A percentile compares a stretch with the other conserved stretches of the same genome.
Evolutionary conservation across 768 basidiomycete species (phyloP).

Genomic region (Leccinum imitatum): DNA sequence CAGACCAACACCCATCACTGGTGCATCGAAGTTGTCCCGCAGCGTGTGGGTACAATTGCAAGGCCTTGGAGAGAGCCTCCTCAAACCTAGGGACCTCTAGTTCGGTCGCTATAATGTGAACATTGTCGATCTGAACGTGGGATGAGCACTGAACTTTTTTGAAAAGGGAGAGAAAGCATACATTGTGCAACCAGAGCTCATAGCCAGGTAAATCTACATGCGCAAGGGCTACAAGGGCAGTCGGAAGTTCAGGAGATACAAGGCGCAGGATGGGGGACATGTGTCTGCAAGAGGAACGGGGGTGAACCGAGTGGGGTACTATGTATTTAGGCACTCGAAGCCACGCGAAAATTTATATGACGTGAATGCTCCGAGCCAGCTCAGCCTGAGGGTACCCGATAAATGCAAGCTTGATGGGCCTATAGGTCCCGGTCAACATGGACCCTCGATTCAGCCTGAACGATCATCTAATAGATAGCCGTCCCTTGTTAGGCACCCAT

Average conservation of each 20-base stretch:
- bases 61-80: constrained; percentile 21
- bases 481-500: too few relatives aligned
- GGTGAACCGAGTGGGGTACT: neutral
- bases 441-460: too few relatives aligned
- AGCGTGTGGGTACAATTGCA: constrained; percentile 29
- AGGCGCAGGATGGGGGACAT: constrained; percentile 19
- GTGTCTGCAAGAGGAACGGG: neutral
- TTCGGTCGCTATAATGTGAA: constrained; percentile 19
- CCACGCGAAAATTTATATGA: too few relatives aligned
- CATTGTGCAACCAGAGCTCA: constrained; percentile 20
- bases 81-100: constrained; percentile 21
- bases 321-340: too few relatives aligned
- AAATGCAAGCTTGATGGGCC: too few relatives aligned
- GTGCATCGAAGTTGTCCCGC: constrained; percentile 21
- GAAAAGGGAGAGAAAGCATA: constrained; percentile 9
- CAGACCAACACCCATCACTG: constrained; percentile 17
- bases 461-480: too few relatives aligned
- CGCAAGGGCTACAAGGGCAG: constrained; percentile 7
- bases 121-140: constrained; percentile 14
- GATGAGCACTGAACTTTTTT: constrained; percentile 1
- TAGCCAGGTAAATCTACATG: constrained; percentile 23
- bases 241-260: constrained; percentile 21
- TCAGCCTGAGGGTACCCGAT: too few relatives aligned
- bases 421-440: too few relatives aligned
- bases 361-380: too few relatives aligned